Evolutionary conservation across 768 basidiomycete genomes (phyloP).

Genomic region (Tephrocybe sp.): DNA sequence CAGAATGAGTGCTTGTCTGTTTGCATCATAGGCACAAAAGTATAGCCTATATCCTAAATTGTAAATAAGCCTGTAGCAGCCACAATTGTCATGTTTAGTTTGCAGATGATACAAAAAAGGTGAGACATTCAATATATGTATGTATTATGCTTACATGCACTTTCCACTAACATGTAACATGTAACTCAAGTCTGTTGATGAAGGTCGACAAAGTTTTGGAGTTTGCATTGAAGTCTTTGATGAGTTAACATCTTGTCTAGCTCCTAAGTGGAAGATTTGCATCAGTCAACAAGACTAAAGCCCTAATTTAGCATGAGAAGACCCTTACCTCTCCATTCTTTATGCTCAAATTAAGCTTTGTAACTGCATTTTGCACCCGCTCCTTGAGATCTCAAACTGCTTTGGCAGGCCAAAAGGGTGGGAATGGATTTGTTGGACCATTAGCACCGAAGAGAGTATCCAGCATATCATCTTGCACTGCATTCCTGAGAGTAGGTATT

Average conservation of each 20-base stretch:
- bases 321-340: conserved; percentile 5
- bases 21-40: too few species aligned
- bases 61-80: too few species aligned
- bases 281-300: background rate
- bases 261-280: background rate
- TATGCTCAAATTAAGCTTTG: conserved; percentile 3
- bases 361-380: conserved; percentile 1
- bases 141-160: too few species aligned
- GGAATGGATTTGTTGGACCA: conserved; percentile 6
- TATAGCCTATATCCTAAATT: too few species aligned
- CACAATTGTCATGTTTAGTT: too few species aligned
- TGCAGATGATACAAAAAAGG: too few species aligned
- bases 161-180: too few species aligned
- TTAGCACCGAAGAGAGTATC: background rate
- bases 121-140: too few species aligned
- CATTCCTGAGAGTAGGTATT: background rate
- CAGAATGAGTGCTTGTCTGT: too few species aligned
- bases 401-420: conserved; percentile 1
- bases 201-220: conserved; percentile 16
- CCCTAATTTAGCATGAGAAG: too few species aligned
- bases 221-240: conserved; percentile 10
- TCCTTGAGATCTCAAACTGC: background rate
- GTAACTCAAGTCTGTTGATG: too few species aligned
- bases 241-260: conserved; percentile 1
- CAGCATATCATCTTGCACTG: background rate